phyloP scores from a whole-genome alignment of 352 stramenopile species.

The Pythium myriotylum region DNA sequence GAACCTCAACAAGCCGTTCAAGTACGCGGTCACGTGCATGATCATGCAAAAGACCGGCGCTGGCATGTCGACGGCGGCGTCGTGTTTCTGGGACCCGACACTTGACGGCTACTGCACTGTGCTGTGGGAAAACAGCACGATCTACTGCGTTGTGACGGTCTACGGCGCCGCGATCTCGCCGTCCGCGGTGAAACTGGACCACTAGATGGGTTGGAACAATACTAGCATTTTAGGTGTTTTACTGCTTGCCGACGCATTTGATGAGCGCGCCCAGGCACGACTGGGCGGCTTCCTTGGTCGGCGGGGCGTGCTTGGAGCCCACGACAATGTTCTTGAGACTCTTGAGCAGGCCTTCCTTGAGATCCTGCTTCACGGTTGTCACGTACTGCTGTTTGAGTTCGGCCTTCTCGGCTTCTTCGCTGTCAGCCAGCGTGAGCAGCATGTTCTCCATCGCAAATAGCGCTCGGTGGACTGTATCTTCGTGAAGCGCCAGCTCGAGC shows the following conservation, averaged over 20 bases:
- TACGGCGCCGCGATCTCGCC: conserved; percentile 84
- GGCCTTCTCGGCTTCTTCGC: conserved; percentile 29
- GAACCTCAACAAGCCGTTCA: conserved; percentile 89
- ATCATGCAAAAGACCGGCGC: conserved; percentile 88
- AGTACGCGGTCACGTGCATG: conserved; percentile 83
- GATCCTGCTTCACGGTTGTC: conserved; percentile 39
- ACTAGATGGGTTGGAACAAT: conserved; percentile 30
- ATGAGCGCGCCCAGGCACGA: conserved; percentile 46
- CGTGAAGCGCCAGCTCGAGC: conserved; percentile 49
- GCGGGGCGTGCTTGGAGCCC: conserved; percentile 17
- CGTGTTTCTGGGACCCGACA: conserved; percentile 78
- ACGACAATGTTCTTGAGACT: conserved; percentile 38
- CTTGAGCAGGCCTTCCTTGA: conserved; percentile 32
- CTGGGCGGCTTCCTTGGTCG: conserved; percentile 51
- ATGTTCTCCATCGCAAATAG: conserved; percentile 81
- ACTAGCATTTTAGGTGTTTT: background rate
- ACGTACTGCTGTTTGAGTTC: conserved; percentile 54
- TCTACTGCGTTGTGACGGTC: conserved; percentile 84
- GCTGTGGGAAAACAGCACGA: conserved; percentile 84
- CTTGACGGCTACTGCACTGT: conserved; percentile 85
- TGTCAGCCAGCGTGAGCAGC: conserved; percentile 42
- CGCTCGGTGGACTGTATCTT: conserved; percentile 75
- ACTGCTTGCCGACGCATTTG: conserved; percentile 27
- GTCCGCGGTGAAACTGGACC: conserved; percentile 69
- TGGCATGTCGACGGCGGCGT: conserved; percentile 63